Base-by-base conservation (phyloP, 2,329 filamentous ascomycete species). In the Aspergillus sp. region DNA sequence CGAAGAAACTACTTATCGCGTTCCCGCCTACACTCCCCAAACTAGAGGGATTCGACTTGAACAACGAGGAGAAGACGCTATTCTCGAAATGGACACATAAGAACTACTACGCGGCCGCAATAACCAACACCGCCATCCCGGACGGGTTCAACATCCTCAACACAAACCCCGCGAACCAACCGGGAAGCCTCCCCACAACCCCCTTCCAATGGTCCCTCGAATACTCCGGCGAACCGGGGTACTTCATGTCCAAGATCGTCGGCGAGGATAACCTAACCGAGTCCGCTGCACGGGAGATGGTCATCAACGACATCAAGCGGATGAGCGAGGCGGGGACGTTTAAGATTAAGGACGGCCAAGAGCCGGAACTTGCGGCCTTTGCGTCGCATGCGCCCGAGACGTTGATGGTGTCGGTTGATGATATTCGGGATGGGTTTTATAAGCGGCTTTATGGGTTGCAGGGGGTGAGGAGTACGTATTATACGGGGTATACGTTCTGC, bases 401-500 rank as follows among this genome's bases (percentile, higher is more conserved):
- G 31, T 55, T 75, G 41, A 68, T 64, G 12, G 72, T 77, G 0
- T 63, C 71, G 0, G 59, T 65, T 2, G 65, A 72, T 2, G 68
- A 71, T 11, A 75, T 81, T 54, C 62, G 58, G 19, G 60, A 55
- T 7, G 78, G 79, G 0, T 81, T 80, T 48, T 76, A 81, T 56
- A 68, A 71, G 39, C 61, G 73, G 41, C 65, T 79, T 49, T 73
- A 77, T 62, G 73, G 64, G 2, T 64, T 82, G 27, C 79, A 82
- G 64, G 79, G 79, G 0, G 59, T 73, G 15, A 66, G 70, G 17
- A 75, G 73, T n/a, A 81, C 79, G 0, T 82, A 69, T 64, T 81
- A 75, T 61, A 81, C 77, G 0, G 79, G 79, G 1, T 72, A 73
- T 14, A 73, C 77, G 4, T 79, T 66, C 15, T 57, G 60, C 9